Base-by-base conservation (phyloP, 2,329 filamentous ascomycete genomes). In the Aspergillus tanneri region DNA sequence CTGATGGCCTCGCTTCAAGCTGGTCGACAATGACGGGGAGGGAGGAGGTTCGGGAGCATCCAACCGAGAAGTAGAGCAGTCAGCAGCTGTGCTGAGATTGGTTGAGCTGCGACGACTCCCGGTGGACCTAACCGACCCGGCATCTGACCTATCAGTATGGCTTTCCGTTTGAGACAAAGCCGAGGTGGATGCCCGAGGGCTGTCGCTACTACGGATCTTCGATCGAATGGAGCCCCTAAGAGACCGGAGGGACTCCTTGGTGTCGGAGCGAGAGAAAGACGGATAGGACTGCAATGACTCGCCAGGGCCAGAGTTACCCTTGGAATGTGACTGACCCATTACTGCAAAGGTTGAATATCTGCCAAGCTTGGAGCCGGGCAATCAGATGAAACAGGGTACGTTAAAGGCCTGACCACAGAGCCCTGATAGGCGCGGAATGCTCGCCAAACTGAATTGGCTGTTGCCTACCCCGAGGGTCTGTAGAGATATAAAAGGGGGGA, bases 181-280 rank as follows among this genome's bases (percentile, higher is more conserved):
- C 21, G 88, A 77, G 28, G 81, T 77, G 10, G 91, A 96, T 57
- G 79, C 84, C 56, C 90, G 81, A 18, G 91, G 90, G 67, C 91
- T 96, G 64, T 96, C 91, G 37, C 77, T 82, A 58, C 58, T 67
- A 64, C 67, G 67, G 51, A 96, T 96, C 73, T 96, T 96, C 53
- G 90, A 95, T 52, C 89, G 82, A 58, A 97, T 81, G 7, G 81
- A 81, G 30, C 84, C 86, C 58, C 88, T 84, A 69, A 96, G 85
- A 4, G 91, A 96, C 56, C 90, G 87, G 24, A 87, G 83, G 5
- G 90, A 96, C 57, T 96, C 91, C 68, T 91, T 92, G 22, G 92
- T 97, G 67, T 97, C 92, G 47, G 90, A 90, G 67, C 87, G 87
- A 73, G 86, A 88, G 68, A 97, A 92, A 22, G 92, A 96, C 22